Percentiles rank a stretch among this genome's conserved stretches.
Conservation (phyloP, 1,284 basidiomycete species). For the Ustilago shanxiensis region DNA sequence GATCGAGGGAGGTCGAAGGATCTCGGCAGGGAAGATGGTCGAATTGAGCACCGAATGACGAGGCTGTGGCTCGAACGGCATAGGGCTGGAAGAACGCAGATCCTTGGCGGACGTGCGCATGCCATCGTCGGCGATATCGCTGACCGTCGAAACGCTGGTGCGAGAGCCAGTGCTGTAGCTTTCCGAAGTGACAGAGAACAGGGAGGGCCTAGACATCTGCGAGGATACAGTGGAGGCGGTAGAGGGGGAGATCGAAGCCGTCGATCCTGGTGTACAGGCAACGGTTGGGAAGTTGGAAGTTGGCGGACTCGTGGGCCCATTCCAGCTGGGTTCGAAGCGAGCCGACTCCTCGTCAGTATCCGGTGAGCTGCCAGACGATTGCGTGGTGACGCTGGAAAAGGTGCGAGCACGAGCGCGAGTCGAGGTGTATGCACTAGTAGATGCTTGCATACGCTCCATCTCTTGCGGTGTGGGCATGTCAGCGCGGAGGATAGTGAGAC, state of each 20-base stretch:
- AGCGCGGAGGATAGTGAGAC: slow-evolving; percentile 67
- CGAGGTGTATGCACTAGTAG: slow-evolving; percentile 23
- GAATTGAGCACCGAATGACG: slow-evolving; percentile 59
- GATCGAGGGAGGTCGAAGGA: slow-evolving; percentile 49
- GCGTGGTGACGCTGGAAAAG: slow-evolving; percentile 52
- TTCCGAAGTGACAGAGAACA: slow-evolving; percentile 48
- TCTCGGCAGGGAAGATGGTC: slow-evolving; percentile 55
- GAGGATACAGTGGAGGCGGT: slow-evolving; percentile 53
- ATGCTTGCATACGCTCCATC: slow-evolving; percentile 31
- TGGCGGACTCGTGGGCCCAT: slow-evolving; percentile 9
- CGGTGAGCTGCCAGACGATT: slow-evolving; percentile 45
- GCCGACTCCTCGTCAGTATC: slow-evolving; percentile 40
- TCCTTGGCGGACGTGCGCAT: slow-evolving; percentile 13
- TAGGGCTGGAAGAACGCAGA: slow-evolving; percentile 1
- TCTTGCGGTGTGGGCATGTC: slow-evolving; percentile 61
- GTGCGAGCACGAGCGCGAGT: slow-evolving; percentile 38
- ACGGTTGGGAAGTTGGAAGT: slow-evolving; percentile 9
- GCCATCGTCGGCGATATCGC: slow-evolving; percentile 36
- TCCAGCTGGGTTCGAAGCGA: slow-evolving; percentile 40
- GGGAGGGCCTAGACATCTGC: slow-evolving; percentile 44
- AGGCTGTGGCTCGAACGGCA: slow-evolving; percentile 49
- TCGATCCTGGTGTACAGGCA: slow-evolving; percentile 17
- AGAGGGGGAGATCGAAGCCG: slow-evolving; percentile 40
- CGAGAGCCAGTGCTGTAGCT: slow-evolving; percentile 40
- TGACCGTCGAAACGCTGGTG: slow-evolving; percentile 47